phyloP scores from a whole-genome alignment of 2,329 filamentous ascomycete genomes.

The Arthrobotrys iridis region DNA sequence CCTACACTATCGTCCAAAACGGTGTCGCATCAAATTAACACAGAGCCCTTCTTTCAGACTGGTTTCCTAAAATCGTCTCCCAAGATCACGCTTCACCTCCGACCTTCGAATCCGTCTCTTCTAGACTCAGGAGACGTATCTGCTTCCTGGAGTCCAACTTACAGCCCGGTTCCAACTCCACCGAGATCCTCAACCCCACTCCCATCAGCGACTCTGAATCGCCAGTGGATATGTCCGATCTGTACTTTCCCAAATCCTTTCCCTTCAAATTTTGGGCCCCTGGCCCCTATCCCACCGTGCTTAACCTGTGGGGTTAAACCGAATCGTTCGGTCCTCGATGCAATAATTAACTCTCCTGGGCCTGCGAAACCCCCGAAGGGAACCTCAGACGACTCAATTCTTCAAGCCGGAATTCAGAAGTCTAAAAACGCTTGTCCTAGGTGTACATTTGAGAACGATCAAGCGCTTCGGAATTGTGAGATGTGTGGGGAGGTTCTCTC shows the following conservation, averaged over 20 bases:
- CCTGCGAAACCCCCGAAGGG: slow-evolving; percentile 13
- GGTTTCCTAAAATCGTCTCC: slow-evolving; percentile 94
- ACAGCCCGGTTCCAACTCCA: slow-evolving; percentile 61
- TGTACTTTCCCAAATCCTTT: slow-evolving; percentile 82
- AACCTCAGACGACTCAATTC: slow-evolving; percentile 17
- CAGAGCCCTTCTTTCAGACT: slow-evolving; percentile 66
- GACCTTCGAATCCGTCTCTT: slow-evolving; percentile 64
- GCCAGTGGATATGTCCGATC: slow-evolving; percentile 81
- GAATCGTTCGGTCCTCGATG: slow-evolving; percentile 56
- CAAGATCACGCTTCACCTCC: slow-evolving; percentile 89
- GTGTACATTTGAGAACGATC: slow-evolving; percentile 94
- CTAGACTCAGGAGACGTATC: slow-evolving; percentile 62
- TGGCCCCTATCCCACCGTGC: slow-evolving; percentile 78
- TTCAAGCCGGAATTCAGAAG: slow-evolving; percentile 55
- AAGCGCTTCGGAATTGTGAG: slow-evolving; percentile 84
- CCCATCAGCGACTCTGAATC: slow-evolving; percentile 60
- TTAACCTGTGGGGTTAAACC: slow-evolving; percentile 94
- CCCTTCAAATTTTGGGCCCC: slow-evolving; percentile 91
- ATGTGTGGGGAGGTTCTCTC: slow-evolving; percentile 72
- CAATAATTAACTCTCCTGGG: slow-evolving; percentile 37
- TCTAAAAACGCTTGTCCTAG: slow-evolving; percentile 71
- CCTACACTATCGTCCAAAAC: not conserved
- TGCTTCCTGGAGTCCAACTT: slow-evolving; percentile 64
- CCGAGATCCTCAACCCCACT: slow-evolving; percentile 60
- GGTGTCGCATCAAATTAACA: not conserved